Base-by-base conservation (phyloP, 2,329 filamentous ascomycete species). In the Blumeriella jaapii region DNA sequence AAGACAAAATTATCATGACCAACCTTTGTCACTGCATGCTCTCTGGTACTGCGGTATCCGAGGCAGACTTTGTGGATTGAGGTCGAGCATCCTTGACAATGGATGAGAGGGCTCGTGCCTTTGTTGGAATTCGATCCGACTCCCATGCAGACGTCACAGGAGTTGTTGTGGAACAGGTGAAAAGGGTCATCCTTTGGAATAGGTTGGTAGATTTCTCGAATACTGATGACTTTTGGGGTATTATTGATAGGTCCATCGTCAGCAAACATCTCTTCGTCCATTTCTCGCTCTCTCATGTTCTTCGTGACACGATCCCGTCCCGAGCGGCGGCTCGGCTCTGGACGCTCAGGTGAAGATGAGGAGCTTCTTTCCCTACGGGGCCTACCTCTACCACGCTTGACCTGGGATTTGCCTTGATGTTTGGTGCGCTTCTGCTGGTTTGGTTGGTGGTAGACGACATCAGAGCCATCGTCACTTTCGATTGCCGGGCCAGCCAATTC, bases 11-110 rank as follows among this genome's bases (percentile, higher is more conserved):
- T 60, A 2, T 79, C 74, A 1, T 79, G 65, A 2, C 67, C 77
- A 34, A 95, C 60, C 56, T 96, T 98, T 15, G 86, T 96, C 7
- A 84, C 84, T 22, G 91, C 62, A 55, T 96, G 91, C n/a, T 94
- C 85, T 41, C 91, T 71, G 9, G 57, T 64, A 33, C 69, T 71
- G 31, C 91, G 74, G 31, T 68, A 65, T 1, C 89, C 86, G 17
- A 98, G 66, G 53, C 91, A 98, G 25, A 61, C 62, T 56, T 82
- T 84, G 59, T 98, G 91, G 48, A 85, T 94, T 0, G 82, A 69
- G 30, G 78, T 65, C 2, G 79, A 85, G 55, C 91, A 98, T 18
- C 91, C 91, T 60, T 98, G 93, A 49, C 91, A 98, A 52, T 79
- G 78, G 20, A 98, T 69, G 15, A 98, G 63, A 24, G 71, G 65